Conservation (phyloP, 805 yeast species). For the Suhomyces faveliae region DNA sequence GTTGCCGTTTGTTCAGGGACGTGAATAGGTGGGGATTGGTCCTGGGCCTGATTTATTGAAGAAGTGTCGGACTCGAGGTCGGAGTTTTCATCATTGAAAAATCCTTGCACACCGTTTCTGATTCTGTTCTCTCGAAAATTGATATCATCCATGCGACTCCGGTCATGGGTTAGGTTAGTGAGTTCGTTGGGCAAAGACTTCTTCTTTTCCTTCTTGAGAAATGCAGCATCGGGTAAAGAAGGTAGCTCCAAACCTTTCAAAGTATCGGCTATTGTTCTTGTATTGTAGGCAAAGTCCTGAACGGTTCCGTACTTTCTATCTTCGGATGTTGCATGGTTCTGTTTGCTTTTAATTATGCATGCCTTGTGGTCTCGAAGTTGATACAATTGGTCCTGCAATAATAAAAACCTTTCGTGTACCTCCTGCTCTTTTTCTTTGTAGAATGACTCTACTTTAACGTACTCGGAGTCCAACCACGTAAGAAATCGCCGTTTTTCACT, state of each 20-base stretch:
- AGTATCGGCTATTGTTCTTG: slow-evolving; percentile 21
- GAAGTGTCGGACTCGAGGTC: slow-evolving; percentile 3
- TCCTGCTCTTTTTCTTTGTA: slow-evolving; percentile 60
- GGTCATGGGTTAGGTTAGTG: slow-evolving; percentile 7
- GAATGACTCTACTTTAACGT: slow-evolving; percentile 59
- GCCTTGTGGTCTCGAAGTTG: slow-evolving; percentile 56
- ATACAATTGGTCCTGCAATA: slow-evolving; percentile 67
- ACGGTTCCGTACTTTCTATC: slow-evolving; percentile 18
- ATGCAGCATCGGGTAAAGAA: slow-evolving; percentile 38
- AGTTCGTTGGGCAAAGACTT: slow-evolving; percentile 11
- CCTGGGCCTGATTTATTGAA: background rate
- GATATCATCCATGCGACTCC: slow-evolving; percentile 21
- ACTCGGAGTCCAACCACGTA: slow-evolving; percentile 66
- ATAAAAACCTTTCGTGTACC: slow-evolving; percentile 54
- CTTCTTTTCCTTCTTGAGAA: slow-evolving; percentile 20
- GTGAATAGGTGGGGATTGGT: background rate
- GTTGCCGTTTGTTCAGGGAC: slow-evolving; percentile 16
- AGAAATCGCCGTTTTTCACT: slow-evolving; percentile 48
- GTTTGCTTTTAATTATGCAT: slow-evolving; percentile 12
- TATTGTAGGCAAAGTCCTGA: slow-evolving; percentile 29
- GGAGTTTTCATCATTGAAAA: slow-evolving; percentile 6
- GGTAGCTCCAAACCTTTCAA: slow-evolving; percentile 39
- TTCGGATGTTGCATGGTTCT: slow-evolving; percentile 6
- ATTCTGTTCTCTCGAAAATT: slow-evolving; percentile 38
- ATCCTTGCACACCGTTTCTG: slow-evolving; percentile 29